Conservation (phyloP, 108 stramenopile species). For the Craspedostauros australis region DNA sequence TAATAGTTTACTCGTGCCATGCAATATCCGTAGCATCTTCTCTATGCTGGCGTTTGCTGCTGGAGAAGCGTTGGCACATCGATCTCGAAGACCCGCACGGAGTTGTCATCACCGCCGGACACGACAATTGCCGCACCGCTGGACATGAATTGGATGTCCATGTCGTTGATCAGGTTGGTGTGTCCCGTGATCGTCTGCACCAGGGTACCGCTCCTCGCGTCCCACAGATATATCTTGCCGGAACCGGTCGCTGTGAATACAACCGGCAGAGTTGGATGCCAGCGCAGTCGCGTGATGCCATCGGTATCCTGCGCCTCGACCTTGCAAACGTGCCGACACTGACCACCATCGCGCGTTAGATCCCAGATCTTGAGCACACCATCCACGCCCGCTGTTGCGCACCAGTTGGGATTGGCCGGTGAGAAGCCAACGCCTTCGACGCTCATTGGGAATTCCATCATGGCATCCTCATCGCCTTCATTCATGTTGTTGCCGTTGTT, state of each 20-base stretch:
- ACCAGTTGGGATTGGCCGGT: slow-evolving; percentile 64
- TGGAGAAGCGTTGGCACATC: no score
- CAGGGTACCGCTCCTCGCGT: slow-evolving; percentile 76
- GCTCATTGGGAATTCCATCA: slow-evolving; percentile 50
- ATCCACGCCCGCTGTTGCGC: slow-evolving; percentile 85
- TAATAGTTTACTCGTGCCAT: no score
- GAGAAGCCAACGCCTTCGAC: slow-evolving; percentile 92
- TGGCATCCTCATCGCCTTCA: slow-evolving; percentile 50
- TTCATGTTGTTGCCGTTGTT: background rate
- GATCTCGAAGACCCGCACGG: slow-evolving; percentile 63
- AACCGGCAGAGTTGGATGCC: slow-evolving; percentile 72
- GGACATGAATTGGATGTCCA: slow-evolving; percentile 30
- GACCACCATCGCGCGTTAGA: slow-evolving; percentile 46
- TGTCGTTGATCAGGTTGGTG: slow-evolving; percentile 82
- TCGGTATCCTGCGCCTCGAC: slow-evolving; percentile 2
- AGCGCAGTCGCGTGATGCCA: slow-evolving; percentile 72
- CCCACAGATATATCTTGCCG: slow-evolving; percentile 83
- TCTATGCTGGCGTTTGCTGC: no score
- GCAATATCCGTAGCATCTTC: no score
- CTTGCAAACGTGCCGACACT: slow-evolving; percentile 43
- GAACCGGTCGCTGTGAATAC: slow-evolving; percentile 75
- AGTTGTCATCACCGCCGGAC: slow-evolving; percentile 74
- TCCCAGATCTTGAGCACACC: slow-evolving; percentile 88
- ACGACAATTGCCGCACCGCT: slow-evolving; percentile 49
- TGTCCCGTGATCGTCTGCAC: slow-evolving; percentile 69